These are phyloP conservation scores for Yamadazyma atmosphaerica DNA, from an alignment of 1,139 yeast genomes.

Conservation along the genomic window DNA sequence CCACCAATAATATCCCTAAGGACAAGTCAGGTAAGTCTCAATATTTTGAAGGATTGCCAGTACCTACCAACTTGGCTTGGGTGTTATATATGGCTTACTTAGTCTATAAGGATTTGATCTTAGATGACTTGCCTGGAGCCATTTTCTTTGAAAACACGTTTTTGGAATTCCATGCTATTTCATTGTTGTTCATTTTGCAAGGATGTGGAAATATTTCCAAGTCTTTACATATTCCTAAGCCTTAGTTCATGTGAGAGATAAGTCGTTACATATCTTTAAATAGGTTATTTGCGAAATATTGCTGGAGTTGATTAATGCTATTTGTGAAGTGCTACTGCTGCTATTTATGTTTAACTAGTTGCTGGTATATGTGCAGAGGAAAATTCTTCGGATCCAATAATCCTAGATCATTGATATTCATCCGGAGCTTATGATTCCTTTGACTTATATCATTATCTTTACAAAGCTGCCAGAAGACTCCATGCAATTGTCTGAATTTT, in stretches of 20 bases:
- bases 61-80: conserved; percentile 81
- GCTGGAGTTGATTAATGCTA: too few species aligned
- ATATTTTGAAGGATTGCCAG: conserved; percentile 92
- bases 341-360: conserved; percentile 28
- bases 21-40: conserved; percentile 79
- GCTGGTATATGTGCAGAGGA: conserved; percentile 22
- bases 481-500: conserved; percentile 31
- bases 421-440: conserved; percentile 29
- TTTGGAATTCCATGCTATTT: conserved; percentile 74
- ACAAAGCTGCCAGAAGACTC: conserved; percentile 44
- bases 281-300: conserved; percentile 11
- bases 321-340: too few species aligned
- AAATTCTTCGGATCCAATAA: conserved; percentile 43
- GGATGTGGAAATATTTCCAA: conserved; percentile 94
- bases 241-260: too few species aligned
- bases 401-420: conserved; percentile 31
- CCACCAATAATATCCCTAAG: conserved; percentile 90
- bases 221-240: conserved; percentile 87
- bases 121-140: conserved; percentile 67
- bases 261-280: too few species aligned
- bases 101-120: conserved; percentile 50
- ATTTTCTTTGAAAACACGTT: conserved; percentile 50
- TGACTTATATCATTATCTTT: conserved; percentile 31
- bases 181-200: conserved; percentile 64
- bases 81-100: conserved; percentile 71